Evolutionary conservation across 257 asterid genomes (phyloP), one percentile per base, ranked within the genome.

Genomic region (Nicotiana attenuata): DNA sequence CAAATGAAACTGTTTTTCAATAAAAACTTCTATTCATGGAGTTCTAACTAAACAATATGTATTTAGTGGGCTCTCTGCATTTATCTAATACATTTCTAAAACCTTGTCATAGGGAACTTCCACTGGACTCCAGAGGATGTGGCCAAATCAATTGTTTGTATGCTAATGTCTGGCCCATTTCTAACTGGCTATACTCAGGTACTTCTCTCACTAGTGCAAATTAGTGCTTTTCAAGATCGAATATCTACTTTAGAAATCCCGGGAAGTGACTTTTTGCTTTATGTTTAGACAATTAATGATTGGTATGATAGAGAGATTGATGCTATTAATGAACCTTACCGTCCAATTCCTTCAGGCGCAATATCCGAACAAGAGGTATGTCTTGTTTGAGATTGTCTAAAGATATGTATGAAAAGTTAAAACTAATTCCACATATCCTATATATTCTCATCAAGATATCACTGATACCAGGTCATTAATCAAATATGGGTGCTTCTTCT

Each of bases 121-220:
- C 93, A 93, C 83, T 93, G 99, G 99, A 93, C 92, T 3, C 5
- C 83, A 76, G 99, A 96, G 81, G 97, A 96, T 87, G 91, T 93
- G 60, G 97, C 97, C 83, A 96, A 93, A 88, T 86, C 98, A 59
- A 52, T 91, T 79, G 97, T 91, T 77, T 96, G 98, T 78, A 96
- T 96, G 98, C 55, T 96, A 41, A 91, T 93, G 99, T 93, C 99
- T 26, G 99, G 99, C 76, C 97, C 99, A 29, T 92, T 89, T 87
- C 91, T 96, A 81, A 96, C 99, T 64, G 99, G 99, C 82, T 93
- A 92, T 85, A 93, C 99, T 77, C 99, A 92, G 97, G 99, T 96
- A 84, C 78, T 82, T 57, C 63, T 79, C 66, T 61, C 61, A 38
- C 76, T 57, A 50, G 66, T 35, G 38, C 67, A 63, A 7, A 35